Conservation (phyloP, 2,329 filamentous ascomycete genomes). For the Rutstroemia sp. region DNA sequence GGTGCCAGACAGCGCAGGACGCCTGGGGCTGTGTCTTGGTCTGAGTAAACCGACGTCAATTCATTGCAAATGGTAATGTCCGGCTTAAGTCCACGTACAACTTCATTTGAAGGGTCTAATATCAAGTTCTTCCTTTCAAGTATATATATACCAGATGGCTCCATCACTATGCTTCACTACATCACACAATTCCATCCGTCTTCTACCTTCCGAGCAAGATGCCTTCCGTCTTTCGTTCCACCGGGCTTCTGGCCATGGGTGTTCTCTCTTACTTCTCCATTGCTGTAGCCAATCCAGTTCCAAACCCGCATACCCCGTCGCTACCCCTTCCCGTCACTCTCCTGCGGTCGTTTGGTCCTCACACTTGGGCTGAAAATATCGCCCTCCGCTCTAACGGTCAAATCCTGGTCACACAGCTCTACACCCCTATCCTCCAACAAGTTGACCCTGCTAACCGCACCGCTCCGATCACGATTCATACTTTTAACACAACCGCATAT, state of each 20-base stretch:
- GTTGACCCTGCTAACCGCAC: constrained; percentile 24
- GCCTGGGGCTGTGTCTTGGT: not conserved
- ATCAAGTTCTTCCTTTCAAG: too few species aligned
- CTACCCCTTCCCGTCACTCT: constrained; percentile 12
- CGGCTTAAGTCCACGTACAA: not conserved
- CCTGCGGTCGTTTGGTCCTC: constrained; percentile 3
- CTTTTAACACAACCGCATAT: constrained; percentile 26
- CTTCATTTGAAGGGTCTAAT: not conserved
- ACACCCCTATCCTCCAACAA: constrained; percentile 28
- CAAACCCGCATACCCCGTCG: not conserved
- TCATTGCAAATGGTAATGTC: not conserved
- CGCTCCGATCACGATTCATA: constrained; percentile 18
- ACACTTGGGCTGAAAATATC: constrained; percentile 30
- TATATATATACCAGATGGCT: too few species aligned
- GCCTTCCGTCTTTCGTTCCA: not conserved
- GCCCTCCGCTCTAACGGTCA: constrained; percentile 31
- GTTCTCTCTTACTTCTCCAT: not conserved
- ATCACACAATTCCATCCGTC: not conserved
- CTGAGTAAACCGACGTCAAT: not conserved
- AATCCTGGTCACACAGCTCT: constrained; percentile 29
- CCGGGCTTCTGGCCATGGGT: not conserved
- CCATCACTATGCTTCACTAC: not conserved
- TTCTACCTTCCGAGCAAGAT: not conserved
- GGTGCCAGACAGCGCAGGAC: not conserved
- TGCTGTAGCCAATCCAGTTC: not conserved